Evolutionary conservation across 306 rosid genomes (phyloP).

Genomic region (Casuarina cunninghamiana): DNA sequence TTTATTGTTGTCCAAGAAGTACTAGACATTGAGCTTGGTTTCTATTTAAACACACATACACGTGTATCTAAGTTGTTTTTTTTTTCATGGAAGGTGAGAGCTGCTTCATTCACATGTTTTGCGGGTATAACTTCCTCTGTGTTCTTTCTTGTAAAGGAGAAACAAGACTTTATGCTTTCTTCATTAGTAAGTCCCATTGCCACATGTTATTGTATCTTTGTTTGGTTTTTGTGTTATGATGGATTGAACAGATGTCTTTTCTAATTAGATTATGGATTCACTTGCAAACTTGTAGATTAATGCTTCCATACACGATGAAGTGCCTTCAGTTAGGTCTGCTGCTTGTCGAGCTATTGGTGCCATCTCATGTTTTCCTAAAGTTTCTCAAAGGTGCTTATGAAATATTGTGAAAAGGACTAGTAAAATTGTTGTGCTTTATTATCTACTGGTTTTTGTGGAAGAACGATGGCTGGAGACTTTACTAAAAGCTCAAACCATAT

Average conservation of each 20-base stretch:
- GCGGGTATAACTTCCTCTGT: slow-evolving; percentile 94
- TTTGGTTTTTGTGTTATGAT: slow-evolving; percentile 9
- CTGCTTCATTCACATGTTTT: slow-evolving; percentile 85
- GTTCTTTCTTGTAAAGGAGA: slow-evolving; percentile 59
- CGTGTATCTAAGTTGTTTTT: slow-evolving; percentile 4
- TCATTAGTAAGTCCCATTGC: slow-evolving; percentile 59
- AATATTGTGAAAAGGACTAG: slow-evolving; percentile 12
- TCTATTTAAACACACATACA: neutral
- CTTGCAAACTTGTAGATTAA: slow-evolving; percentile 48
- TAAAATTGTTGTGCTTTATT: slow-evolving; percentile 12
- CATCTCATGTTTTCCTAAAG: slow-evolving; percentile 85
- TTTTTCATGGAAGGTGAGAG: slow-evolving; percentile 73
- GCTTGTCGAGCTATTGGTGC: slow-evolving; percentile 97
- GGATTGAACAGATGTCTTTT: slow-evolving; percentile 21
- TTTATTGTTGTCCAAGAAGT: neutral
- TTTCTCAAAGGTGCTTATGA: slow-evolving; percentile 74
- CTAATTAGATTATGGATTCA: neutral
- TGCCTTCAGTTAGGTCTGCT: slow-evolving; percentile 84
- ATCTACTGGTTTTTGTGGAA: slow-evolving; percentile 18
- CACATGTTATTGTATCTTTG: slow-evolving; percentile 15
- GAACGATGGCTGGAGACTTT: neutral
- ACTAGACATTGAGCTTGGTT: neutral
- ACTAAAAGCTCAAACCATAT: slow-evolving; percentile 34
- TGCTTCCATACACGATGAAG: slow-evolving; percentile 62
- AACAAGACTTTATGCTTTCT: slow-evolving; percentile 62